Base-by-base conservation (phyloP, 2,329 filamentous ascomycete genomes). In the Septoria petroselini region DNA sequence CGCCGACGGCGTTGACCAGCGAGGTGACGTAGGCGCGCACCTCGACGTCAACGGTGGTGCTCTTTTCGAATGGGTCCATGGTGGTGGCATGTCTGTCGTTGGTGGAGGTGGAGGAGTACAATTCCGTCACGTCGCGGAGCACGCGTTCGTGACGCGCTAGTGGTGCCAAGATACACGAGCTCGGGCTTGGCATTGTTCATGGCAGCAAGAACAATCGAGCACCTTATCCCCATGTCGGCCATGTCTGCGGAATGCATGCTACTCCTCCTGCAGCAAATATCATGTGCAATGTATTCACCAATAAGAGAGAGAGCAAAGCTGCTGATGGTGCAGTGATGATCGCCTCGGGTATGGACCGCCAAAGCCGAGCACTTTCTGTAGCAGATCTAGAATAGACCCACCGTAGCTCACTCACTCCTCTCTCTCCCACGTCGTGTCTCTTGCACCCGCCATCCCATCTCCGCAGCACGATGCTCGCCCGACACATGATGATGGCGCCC, bases 1-100 rank as follows among this genome's bases (percentile, higher is more conserved):
- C 65, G 44, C 65, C 65, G 21, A 94, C 91, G 54, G 93, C 93
- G 65, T 91, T 91, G 57, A 95, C 87, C 25, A 98, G 83, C 73
- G 88, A 95, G 73, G 88, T 91, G 65, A 98, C 84, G 71, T 96
- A 88, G 21, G 91, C 90, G 66, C 91, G 85, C 63, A 96, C 89
- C 74, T 95, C 88, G 34, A 90, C 88, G 68, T 97, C 90, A 49
- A 97, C 86, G 7, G 69, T 69, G 27, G 45, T 48, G 45, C 45
- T 48, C 50, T 52, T 53, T 29, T 58, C 55, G 42, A 52, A 58
- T 9, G 50, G 47, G 33, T 56, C 55, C 53, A 56, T 55, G 14
- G 41, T 40, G 41, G 27, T 21, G 1, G 25, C 11, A 39, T 38
- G n/a, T 21, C 17, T 17, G 8, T 17, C 17, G 14, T 23, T 38